A percentile compares a stretch with the other conserved stretches of the same genome.
Evolutionary conservation across 225 moss, liverwort and hornwort species (phyloP).

Genomic region (Polytrichum commune): DNA sequence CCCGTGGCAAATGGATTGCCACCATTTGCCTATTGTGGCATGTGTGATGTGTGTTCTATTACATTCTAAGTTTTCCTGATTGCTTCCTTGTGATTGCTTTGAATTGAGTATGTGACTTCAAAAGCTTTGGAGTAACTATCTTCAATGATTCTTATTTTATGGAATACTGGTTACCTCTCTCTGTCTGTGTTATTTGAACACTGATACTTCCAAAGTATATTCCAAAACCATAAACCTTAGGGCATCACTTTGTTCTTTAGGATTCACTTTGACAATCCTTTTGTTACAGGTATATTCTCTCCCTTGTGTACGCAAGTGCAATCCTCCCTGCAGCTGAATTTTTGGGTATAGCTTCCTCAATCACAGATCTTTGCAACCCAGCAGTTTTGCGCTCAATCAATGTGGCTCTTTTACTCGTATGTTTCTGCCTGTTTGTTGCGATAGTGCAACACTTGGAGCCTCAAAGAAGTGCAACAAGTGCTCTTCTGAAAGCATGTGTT

Average conservation of each 20-base stretch:
- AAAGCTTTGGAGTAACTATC: not conserved
- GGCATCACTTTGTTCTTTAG: too few species aligned
- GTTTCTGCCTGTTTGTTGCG: slow-evolving; percentile 56
- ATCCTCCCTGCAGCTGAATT: slow-evolving; percentile 41
- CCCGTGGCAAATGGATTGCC: too few species aligned
- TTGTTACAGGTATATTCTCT: slow-evolving; percentile 59
- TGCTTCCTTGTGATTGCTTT: too few species aligned
- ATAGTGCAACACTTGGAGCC: slow-evolving; percentile 68
- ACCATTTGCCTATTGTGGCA: too few species aligned
- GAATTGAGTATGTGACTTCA: not conserved
- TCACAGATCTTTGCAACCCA: slow-evolving; percentile 59
- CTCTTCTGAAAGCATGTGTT: slow-evolving; percentile 60
- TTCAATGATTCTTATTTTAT: too few species aligned
- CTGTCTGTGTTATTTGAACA: too few species aligned
- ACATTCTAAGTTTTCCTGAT: not conserved
- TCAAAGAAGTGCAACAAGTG: slow-evolving; percentile 31
- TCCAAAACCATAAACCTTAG: too few species aligned
- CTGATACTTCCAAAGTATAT: too few species aligned
- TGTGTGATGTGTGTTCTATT: too few species aligned
- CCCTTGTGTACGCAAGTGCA: slow-evolving; percentile 49
- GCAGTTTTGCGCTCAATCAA: slow-evolving; percentile 69
- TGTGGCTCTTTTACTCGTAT: slow-evolving; percentile 45
- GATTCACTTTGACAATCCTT: not conserved
- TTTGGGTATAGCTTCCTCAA: slow-evolving; percentile 28
- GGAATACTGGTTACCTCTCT: too few species aligned